phyloP scores from a whole-genome alignment of 768 basidiomycete genomes.

The Leccinum uliginosum region DNA sequence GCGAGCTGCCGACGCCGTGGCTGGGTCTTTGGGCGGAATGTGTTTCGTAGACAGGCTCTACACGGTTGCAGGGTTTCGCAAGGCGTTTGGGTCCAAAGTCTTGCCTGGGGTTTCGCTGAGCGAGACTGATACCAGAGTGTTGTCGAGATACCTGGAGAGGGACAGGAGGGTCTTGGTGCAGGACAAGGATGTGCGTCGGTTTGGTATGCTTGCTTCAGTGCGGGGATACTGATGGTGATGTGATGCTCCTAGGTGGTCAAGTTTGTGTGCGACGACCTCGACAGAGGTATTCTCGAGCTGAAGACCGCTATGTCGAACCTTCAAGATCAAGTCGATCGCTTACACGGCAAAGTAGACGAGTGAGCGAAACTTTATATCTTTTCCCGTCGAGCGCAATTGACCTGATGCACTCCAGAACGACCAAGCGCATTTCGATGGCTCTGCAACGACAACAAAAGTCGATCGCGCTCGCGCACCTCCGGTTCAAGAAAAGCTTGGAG shows the following conservation, averaged over 20 bases:
- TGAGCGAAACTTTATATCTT: conserved; percentile 31
- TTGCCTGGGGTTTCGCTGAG: conserved; percentile 46
- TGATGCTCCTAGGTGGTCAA: conserved; percentile 66
- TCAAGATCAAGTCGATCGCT: conserved; percentile 59
- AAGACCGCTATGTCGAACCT: conserved; percentile 66
- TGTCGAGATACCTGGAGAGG: conserved; percentile 75
- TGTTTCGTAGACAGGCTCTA: conserved; percentile 58
- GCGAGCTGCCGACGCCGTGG: conserved; percentile 55
- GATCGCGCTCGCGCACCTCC: conserved; percentile 71
- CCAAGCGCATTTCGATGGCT: conserved; percentile 59
- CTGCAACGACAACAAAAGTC: conserved; percentile 68
- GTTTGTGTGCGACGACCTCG: conserved; percentile 57
- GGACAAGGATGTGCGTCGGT: conserved; percentile 57
- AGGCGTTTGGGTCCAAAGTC: conserved; percentile 45
- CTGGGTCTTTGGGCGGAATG: conserved; percentile 39
- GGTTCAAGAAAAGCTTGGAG: conserved; percentile 77
- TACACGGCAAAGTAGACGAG: conserved; percentile 74
- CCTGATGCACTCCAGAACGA: conserved; percentile 45
- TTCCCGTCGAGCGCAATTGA: background rate
- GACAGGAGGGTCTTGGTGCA: conserved; percentile 63
- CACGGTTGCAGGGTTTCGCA: conserved; percentile 55
- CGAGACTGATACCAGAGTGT: conserved; percentile 59
- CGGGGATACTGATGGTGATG: background rate
- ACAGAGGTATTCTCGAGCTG: conserved; percentile 78
- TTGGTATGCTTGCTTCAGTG: background rate